These are phyloP conservation scores for Sequoiadendron giganteum DNA, from an alignment of 75 land plant genomes.

Conservation along the genomic window DNA sequence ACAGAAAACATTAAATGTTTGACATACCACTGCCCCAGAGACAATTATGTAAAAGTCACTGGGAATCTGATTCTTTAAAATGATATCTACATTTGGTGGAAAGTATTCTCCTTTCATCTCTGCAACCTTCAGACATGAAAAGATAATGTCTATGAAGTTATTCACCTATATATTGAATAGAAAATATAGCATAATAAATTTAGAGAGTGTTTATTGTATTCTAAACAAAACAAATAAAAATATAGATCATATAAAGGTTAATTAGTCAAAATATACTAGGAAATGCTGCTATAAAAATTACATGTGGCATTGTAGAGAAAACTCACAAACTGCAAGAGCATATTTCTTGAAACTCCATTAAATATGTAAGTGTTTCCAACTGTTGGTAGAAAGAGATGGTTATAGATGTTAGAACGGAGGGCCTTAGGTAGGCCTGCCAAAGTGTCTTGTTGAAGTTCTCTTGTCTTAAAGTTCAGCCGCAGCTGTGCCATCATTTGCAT, in stretches of 20 bases:
- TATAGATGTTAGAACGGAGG: conserved; percentile 63
- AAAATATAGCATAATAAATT: too few species aligned
- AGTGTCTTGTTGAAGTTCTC: conserved; percentile 68
- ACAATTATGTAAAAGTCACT: conserved; percentile 67
- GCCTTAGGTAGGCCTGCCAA: conserved; percentile 69
- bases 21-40: conserved; percentile 51
- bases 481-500: conserved; percentile 43
- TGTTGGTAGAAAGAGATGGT: conserved; percentile 63
- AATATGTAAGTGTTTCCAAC: conserved; percentile 60
- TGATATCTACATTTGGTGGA: conserved; percentile 63
- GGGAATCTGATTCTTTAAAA: conserved; percentile 63
- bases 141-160: neutral
- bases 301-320: neutral
- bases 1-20: too few species aligned
- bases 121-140: conserved; percentile 38
- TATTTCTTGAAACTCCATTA: conserved; percentile 3
- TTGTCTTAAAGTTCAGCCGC: conserved; percentile 71
- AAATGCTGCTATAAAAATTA: too few species aligned
- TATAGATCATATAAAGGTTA: too few species aligned
- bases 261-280: too few species aligned
- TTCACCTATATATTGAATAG: too few species aligned
- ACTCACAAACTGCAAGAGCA: conserved; percentile 1
- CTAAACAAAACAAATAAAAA: too few species aligned
- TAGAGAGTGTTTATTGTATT: too few species aligned
- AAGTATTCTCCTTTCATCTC: conserved; percentile 69